phyloP scores from a whole-genome alignment of 2,329 filamentous ascomycete genomes.

The Apiospora pterosperma region DNA sequence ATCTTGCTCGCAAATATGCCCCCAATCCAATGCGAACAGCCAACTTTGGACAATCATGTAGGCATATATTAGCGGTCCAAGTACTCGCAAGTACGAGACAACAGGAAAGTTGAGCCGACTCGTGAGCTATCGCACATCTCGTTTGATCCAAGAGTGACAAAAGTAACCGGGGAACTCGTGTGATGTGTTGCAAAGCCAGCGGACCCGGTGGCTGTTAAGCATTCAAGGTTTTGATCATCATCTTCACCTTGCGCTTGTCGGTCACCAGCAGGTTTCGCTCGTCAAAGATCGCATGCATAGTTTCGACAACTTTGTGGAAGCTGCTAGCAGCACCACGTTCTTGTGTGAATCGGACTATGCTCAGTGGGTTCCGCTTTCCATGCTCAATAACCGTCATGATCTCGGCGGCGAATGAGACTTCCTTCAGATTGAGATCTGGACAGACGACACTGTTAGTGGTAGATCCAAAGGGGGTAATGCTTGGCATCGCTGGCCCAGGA shows the following conservation, averaged over 20 bases:
- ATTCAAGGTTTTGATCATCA: constrained; percentile 69
- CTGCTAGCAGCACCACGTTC: constrained; percentile 88
- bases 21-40: neutral
- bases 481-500: constrained; percentile 3
- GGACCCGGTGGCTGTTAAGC: constrained; percentile 31
- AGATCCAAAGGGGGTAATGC: constrained; percentile 14
- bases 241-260: constrained; percentile 63
- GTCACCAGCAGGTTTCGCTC: constrained; percentile 64
- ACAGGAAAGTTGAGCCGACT: no score
- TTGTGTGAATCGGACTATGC: constrained; percentile 82
- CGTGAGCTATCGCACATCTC: no score
- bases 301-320: constrained; percentile 79
- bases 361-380: constrained; percentile 70
- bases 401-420: constrained; percentile 83
- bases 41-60: neutral
- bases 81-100: neutral
- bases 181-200: neutral
- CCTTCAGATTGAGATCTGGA: constrained; percentile 74
- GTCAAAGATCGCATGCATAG: constrained; percentile 66
- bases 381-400: constrained; percentile 88
- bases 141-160: no score
- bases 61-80: neutral
- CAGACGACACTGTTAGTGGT: neutral
- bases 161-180: no score
- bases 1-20: neutral